Evolutionary conservation across 108 stramenopile genomes (phyloP), one percentile per base, ranked within the genome.

Genomic region (Discostella stelligeroides): DNA sequence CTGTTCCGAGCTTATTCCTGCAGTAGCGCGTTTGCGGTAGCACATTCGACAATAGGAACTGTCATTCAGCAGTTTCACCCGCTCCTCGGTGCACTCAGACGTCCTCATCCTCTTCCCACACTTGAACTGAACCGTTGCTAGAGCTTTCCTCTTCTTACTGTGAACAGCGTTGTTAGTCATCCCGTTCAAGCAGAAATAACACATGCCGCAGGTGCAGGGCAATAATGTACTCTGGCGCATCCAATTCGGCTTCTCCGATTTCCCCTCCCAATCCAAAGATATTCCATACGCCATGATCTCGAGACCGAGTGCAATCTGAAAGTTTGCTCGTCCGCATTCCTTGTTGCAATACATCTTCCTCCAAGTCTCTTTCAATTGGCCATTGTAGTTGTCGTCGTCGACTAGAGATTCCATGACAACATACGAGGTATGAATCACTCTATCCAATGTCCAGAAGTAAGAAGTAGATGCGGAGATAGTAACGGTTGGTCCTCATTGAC

Each of bases 201-300:
- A 70, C 15, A 38, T 50, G 10, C 34, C 18, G 40, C 70, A 70
- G 20, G 60, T 59, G 50, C 60, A 61, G 6, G 70, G 70, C 8
- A 70, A 28, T 23, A 70, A 61, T 1, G 11, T 15, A 3, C 9
- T 24, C 39, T 70, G 70, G 0, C 49, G 42, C 70, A 61, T 70
- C 46, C 45, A 70, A 29, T 27, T 47, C 20, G 60, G 70, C 38
- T 34, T 20, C 8, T 7, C 18, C 34, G 11, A 30, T 30, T 29
- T 50, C 18, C 29, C 70, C 43, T 50, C 29, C 70, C 70, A 70
- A 8, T 70, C 59, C 14, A 38, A 17, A 6, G 15, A 23, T 23
- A 70, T 70, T 17, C 46, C 70, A 37, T 70, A 61, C n/a, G 47
- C 50, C 43, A 70, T 17, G 28, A 70, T 18, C 11, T 45, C 70